Evolutionary conservation across 208 protist genomes (phyloP).

Genomic region (Herpetomonas samuelpessoai): DNA sequence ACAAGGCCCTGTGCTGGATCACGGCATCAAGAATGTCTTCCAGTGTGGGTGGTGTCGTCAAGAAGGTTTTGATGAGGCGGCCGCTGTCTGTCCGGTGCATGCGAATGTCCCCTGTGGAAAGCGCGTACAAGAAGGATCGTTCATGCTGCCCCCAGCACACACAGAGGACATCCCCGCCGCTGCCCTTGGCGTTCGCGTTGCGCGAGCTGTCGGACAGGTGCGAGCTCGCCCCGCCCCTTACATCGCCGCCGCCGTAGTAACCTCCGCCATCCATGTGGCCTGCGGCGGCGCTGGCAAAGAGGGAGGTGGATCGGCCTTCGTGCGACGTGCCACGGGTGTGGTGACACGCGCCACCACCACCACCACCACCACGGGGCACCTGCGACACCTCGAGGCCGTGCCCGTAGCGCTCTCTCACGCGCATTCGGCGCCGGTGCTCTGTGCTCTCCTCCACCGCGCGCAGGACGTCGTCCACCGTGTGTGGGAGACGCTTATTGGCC

Average conservation of each 20-base stretch:
- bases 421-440: not conserved
- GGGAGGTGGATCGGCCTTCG: too few species aligned
- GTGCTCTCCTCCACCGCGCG: not conserved
- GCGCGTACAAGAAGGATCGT: conserved; percentile 67
- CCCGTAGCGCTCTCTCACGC: conserved; percentile 3
- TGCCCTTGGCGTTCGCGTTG: conserved; percentile 17
- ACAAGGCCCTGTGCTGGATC: conserved; percentile 47
- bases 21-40: conserved; percentile 63
- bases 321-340: too few species aligned
- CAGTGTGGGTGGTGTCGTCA: conserved; percentile 54
- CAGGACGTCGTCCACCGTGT: not conserved
- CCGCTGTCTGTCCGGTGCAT: conserved; percentile 71
- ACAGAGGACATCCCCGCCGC: conserved; percentile 45
- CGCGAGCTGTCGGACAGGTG: conserved; percentile 4
- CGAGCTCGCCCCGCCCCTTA: conserved; percentile 2
- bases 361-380: too few species aligned
- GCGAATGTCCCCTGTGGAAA: conserved; percentile 68
- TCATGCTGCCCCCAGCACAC: conserved; percentile 47
- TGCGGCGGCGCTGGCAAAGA: too few species aligned
- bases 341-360: too few species aligned
- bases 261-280: too few species aligned
- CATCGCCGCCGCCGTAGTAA: too few species aligned
- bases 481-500: conserved; percentile 1
- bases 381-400: not conserved
- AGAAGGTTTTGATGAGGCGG: conserved; percentile 66